Percentiles rank a stretch among this genome's conserved stretches.
Conservation (phyloP, 805 yeast species). For the Debaryomyces tyrocola region DNA sequence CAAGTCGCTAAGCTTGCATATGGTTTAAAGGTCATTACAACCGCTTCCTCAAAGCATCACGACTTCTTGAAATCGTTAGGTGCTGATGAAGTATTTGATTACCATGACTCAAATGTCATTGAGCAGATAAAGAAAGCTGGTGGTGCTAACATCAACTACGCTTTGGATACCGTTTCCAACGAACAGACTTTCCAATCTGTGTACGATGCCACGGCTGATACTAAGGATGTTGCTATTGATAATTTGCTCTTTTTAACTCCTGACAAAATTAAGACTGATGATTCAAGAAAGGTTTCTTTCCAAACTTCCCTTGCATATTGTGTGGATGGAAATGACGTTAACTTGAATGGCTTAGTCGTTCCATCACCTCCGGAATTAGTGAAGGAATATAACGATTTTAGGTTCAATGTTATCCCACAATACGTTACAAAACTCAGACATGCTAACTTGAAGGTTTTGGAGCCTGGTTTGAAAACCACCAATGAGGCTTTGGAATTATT, state of each 20-base stretch:
- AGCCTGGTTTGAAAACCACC: slow-evolving; percentile 24
- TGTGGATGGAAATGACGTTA: slow-evolving; percentile 11
- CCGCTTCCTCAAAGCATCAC: slow-evolving; percentile 26
- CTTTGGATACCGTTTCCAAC: slow-evolving; percentile 25
- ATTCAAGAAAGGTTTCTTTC: slow-evolving; percentile 12
- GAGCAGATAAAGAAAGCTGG: slow-evolving; percentile 19
- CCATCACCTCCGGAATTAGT: slow-evolving; percentile 10
- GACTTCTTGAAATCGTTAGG: slow-evolving; percentile 25
- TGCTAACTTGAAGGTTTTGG: slow-evolving; percentile 24
- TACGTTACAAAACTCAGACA: slow-evolving; percentile 14
- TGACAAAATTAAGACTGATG: slow-evolving; percentile 7
- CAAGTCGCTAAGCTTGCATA: slow-evolving; percentile 31
- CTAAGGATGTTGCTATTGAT: slow-evolving; percentile 18
- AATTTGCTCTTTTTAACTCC: slow-evolving; percentile 16
- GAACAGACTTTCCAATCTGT: slow-evolving; percentile 21
- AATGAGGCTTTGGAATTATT: slow-evolving; percentile 40
- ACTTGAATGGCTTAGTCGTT: slow-evolving; percentile 3
- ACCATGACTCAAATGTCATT: slow-evolving; percentile 22
- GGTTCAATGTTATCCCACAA: slow-evolving; percentile 21
- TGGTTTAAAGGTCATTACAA: slow-evolving; percentile 29
- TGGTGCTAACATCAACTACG: slow-evolving; percentile 21
- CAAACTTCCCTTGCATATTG: slow-evolving; percentile 14
- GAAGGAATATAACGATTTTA: slow-evolving; percentile 16
- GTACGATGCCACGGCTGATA: slow-evolving; percentile 24
- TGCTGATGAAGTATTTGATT: slow-evolving; percentile 30